Base-by-base conservation (phyloP, 2,329 filamentous ascomycete species). In the Sclerotinia trifoliorum region DNA sequence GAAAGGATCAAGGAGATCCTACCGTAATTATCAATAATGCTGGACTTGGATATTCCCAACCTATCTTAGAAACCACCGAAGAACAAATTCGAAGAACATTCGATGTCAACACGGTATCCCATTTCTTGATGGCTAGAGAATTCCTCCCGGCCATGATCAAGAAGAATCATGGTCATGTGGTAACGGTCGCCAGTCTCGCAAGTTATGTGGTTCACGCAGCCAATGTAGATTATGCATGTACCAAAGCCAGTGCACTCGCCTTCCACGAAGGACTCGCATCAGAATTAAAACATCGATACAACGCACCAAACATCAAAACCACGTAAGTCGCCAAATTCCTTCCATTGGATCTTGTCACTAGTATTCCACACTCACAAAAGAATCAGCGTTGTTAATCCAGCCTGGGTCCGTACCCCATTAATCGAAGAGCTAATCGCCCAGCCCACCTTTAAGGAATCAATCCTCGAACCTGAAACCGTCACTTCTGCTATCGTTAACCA, bases 1-100 rank as follows among this genome's bases (percentile, higher is more conserved):
- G 85, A 63, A 77, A 78, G 42, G 75, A 82, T 15, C 80, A 90
- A 70, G 90, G 89, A 68, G 75, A 85, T 67, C 90, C 90, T 0
- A 92, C 89, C 0, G 82, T 93, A 69, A 80, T 93, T 6, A 88
- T 91, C 79, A 91, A 91, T 80, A 91, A 91, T 76, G 89, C 89
- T 10, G 89, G 88, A 70, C 82, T 89, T 48, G 85, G 81, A 39
- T 82, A 81, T 68, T 86, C 86, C 70, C 84, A 84, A 70, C 83
- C 84, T 4, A 83, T 93, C 70, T 81, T 92, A 46, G 81, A 83
- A 39, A 78, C 82, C 32, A 81, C 82, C 4, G 85, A 88, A 65
- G 79, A 79, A 11, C 83, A 86, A 71, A 82, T 90, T 70, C 84
- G 85, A 55, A 84, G 86, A 73, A 89, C 87, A 57, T 91, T 92